A percentile compares a stretch with the other conserved stretches of the same genome.
Evolutionary conservation across 192 early-diverging fungal species (phyloP).

Genomic region (Ambispora gerdemannii): DNA sequence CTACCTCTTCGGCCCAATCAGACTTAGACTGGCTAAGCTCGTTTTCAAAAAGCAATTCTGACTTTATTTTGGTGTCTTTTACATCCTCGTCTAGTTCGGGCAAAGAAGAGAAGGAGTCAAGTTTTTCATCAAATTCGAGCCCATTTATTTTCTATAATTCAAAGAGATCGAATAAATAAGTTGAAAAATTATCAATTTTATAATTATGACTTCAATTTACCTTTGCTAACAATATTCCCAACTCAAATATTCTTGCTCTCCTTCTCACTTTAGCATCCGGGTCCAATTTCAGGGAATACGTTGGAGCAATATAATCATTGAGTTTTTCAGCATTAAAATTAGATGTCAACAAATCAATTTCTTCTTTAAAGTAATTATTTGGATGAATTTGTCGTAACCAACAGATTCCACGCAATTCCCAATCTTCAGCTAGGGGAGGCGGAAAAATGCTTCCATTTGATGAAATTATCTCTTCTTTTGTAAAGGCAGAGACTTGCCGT

Average conservation of each 20-base stretch:
- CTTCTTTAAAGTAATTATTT: slow-evolving; percentile 2
- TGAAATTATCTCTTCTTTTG: slow-evolving; percentile 4
- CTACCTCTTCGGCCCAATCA: not conserved
- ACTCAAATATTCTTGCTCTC: slow-evolving; percentile 31
- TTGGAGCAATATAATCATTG: not conserved
- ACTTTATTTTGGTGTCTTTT: not conserved
- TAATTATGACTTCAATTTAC: slow-evolving; percentile 23
- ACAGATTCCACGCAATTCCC: slow-evolving; percentile 47
- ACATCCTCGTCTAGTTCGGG: too few relatives aligned
- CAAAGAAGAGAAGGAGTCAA: slow-evolving; percentile 8
- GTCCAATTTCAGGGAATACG: not conserved
- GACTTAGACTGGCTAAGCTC: not conserved
- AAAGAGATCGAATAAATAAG: not conserved
- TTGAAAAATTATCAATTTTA: not conserved
- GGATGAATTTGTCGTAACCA: slow-evolving; percentile 38
- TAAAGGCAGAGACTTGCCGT: slow-evolving; percentile 36
- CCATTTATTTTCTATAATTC: slow-evolving; percentile 5
- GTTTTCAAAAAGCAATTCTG: not conserved
- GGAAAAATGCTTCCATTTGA: slow-evolving; percentile 12
- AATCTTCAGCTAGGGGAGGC: slow-evolving; percentile 49
- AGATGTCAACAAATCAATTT: not conserved
- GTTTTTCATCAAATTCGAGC: slow-evolving; percentile 13
- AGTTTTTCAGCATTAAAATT: not conserved
- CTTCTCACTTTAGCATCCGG: slow-evolving; percentile 7
- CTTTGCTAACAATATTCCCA: slow-evolving; percentile 36